A percentile compares a stretch with the other conserved stretches of the same genome.
Evolutionary conservation across 1,284 basidiomycete species (phyloP).

Genomic region (Trichosporon inkin): DNA sequence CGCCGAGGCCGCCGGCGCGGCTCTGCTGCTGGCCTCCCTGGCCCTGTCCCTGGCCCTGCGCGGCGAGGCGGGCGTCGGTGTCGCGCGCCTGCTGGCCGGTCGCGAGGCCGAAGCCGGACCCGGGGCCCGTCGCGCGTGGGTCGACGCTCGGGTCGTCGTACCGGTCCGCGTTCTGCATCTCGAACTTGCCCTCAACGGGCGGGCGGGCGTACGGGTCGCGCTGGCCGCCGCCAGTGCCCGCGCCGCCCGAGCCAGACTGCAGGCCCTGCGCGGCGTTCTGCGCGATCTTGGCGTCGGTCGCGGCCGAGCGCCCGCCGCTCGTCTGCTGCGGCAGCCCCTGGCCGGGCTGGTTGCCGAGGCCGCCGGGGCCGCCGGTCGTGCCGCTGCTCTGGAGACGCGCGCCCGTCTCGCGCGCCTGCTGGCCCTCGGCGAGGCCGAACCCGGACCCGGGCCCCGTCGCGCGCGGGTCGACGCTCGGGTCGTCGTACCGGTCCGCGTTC

Average conservation of each 20-base stretch:
- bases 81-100: background rate
- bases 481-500: conserved; percentile 4
- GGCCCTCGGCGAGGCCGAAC: conserved; percentile 5
- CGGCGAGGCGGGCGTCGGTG: background rate
- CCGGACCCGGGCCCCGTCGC: background rate
- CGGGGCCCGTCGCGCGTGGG: background rate
- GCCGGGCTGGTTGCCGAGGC: no score
- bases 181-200: conserved; percentile 5
- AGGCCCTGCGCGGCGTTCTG: no score
- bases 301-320: no score
- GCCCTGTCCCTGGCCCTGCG: background rate
- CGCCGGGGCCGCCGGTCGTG: background rate
- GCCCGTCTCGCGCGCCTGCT: conserved; percentile 7
- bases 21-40: background rate
- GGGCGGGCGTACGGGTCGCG: background rate
- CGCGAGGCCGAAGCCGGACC: background rate
- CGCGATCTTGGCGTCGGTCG: no score
- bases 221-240: background rate
- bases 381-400: background rate
- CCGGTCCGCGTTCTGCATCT: conserved; percentile 1
- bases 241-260: no score
- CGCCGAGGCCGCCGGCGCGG: background rate
- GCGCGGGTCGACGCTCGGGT: background rate
- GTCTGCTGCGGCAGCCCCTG: no score
- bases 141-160: conserved; percentile 1